A percentile compares a stretch with the other conserved stretches of the same genome.
Evolutionary conservation across 2,329 filamentous ascomycete species (phyloP).

Genomic region (Ambrosiella beaveri): DNA sequence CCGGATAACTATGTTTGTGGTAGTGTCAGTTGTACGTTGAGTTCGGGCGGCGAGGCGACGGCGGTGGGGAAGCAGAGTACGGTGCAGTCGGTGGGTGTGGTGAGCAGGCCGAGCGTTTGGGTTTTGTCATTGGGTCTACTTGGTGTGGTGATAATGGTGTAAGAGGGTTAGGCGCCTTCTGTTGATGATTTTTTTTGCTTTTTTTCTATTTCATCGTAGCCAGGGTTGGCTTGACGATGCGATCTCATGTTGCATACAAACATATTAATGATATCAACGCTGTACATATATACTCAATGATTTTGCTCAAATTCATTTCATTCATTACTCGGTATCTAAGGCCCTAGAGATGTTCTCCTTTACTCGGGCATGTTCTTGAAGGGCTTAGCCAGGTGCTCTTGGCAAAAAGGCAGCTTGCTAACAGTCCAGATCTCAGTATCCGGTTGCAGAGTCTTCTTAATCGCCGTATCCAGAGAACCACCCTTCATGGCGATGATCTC

Average conservation of each 20-base stretch:
- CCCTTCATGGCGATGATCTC: slow-evolving; percentile 54
- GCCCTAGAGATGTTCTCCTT: slow-evolving; percentile 9
- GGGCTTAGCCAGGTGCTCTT: slow-evolving; percentile 44
- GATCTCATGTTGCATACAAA: neutral
- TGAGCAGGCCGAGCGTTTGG: neutral
- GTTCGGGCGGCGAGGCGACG: slow-evolving; percentile 33
- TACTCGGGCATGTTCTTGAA: slow-evolving; percentile 48
- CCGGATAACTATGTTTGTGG: slow-evolving; percentile 62
- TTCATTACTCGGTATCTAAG: neutral
- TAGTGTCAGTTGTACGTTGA: slow-evolving; percentile 49
- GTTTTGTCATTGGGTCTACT: neutral
- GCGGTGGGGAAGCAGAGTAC: slow-evolving; percentile 39
- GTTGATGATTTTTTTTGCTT: neutral
- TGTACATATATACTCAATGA: too few species aligned
- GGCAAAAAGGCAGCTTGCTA: slow-evolving; percentile 52
- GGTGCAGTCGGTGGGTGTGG: slow-evolving; percentile 12
- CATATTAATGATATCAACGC: too few species aligned
- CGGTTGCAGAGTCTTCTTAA: slow-evolving; percentile 52
- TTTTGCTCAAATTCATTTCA: neutral
- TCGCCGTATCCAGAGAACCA: slow-evolving; percentile 42
- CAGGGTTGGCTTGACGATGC: too few species aligned
- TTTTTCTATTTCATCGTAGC: neutral
- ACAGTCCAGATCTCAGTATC: slow-evolving; percentile 54
- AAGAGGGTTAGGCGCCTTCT: neutral
- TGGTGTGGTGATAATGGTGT: neutral